Base-by-base conservation (phyloP, 2,329 filamentous ascomycete species). In the Rhynchosporium agropyri region DNA sequence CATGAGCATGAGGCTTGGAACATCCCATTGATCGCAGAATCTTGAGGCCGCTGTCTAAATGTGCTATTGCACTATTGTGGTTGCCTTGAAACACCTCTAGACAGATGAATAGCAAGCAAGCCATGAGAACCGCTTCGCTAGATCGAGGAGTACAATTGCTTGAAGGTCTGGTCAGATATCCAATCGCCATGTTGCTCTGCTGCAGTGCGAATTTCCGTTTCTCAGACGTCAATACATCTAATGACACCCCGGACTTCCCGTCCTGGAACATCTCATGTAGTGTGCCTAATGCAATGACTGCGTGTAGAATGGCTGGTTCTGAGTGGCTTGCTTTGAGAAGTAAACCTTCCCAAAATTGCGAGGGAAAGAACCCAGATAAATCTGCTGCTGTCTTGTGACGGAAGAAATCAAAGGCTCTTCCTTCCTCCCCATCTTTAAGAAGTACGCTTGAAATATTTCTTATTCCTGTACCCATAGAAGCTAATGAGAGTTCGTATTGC, bases 311-410 rank as follows among this genome's bases (percentile, higher is more conserved):
- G 9, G 66, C 63, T 2, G 65, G 63, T 38, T 67, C 65, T 1
- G 78, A 77, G 64, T 88, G 83, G 58, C 84, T 87, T 71, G 85
- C 84, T 66, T 84, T 82, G 15, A 88, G 73, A 3, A 89, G 84
- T 13, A 81, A 79, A 48, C 80, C 78, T 0, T 80, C 84, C 86
- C 86, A 89, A 70, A 89, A 89, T 2, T 80, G 77, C 36, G 80
- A 81, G 69, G 87, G 82, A 64, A 88, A 89, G 70, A 85, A 88
- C 10, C 86, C 85, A 0, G 85, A 86, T 7, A 89, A 76, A 68
- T 87, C 84, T 40, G 76, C 80, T 1, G 84, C 83, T 0, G 86
- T 87, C 43, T 83, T 82, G 28, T 80, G 75, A 45, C 81, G 81
- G 69, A 88, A 88, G 15, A 86, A 75, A 60, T 84, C 79, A 69